These are phyloP conservation scores for Colletotrichum sp. DNA, from an alignment of 2,329 filamentous ascomycete species.

Conservation along the genomic window DNA sequence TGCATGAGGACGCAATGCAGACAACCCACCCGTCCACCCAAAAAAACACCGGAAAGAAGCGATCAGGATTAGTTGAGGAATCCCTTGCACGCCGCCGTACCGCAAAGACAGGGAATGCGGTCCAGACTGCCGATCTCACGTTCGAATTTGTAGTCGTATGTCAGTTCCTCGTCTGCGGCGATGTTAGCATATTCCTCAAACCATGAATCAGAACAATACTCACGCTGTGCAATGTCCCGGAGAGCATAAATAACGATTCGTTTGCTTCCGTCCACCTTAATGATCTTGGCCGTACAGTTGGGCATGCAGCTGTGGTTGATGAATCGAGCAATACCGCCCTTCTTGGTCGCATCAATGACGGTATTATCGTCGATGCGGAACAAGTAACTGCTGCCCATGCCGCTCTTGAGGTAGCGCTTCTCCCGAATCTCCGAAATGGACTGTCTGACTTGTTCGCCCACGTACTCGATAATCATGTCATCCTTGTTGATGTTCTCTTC, in stretches of 20 bases:
- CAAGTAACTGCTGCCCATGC: conserved; percentile 95
- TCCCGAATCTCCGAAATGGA: conserved; percentile 97
- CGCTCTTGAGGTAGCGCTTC: conserved; percentile 89
- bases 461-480: conserved; percentile 99
- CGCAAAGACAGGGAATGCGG: conserved; percentile 96
- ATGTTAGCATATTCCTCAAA: conserved; percentile 25
- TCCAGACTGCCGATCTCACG: conserved; percentile 94
- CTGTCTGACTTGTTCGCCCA: conserved; percentile 95
- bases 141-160: conserved; percentile 99
- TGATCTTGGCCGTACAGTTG: conserved; percentile 99
- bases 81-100: conserved; percentile 94
- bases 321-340: conserved; percentile 96
- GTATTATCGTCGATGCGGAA: conserved; percentile 98
- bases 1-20: conserved; percentile 4
- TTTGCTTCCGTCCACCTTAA: conserved; percentile 97
- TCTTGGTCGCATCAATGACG: conserved; percentile 97
- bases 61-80: conserved; percentile 80
- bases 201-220: conserved; percentile 41
- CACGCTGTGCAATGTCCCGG: conserved; percentile 93
- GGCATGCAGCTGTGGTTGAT: conserved; percentile 99
- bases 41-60: conserved; percentile 15
- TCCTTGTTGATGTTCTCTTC: conserved; percentile 97
- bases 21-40: background rate
- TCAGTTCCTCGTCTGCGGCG: conserved; percentile 89
- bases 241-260: conserved; percentile 98